Base-by-base conservation (phyloP, 768 basidiomycete genomes). In the Podaxis mareebaensis region DNA sequence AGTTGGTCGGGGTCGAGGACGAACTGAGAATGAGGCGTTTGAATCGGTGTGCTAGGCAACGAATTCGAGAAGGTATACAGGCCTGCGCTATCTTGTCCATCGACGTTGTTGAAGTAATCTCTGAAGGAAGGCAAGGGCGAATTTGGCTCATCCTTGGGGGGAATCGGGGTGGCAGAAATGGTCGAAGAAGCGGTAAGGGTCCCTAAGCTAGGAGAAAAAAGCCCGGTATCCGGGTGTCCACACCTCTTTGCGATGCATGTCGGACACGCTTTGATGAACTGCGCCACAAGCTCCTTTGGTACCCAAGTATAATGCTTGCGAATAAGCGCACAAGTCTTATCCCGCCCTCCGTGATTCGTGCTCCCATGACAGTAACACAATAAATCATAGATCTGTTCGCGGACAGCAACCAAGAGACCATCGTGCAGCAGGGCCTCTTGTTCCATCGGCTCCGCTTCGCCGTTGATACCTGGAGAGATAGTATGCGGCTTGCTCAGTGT, bases 281-380 rank as follows among this genome's bases (percentile, higher is more conserved):
- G 84, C 17, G 89, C 85, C 52, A 93, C 84, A 46, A 95, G 85
- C 69, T 91, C 89, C 75, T 93, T 94, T 15, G 93, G 92, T 28
- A 95, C 84, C 87, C 89, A 93, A 8, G 90, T 88, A 72, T 92
- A 95, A 68, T 84, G 83, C 64, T 84, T 77, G 53, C 89, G 80
- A 42, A 93, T 82, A 61, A 85, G 78, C 2, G 81, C 79, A 61
- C 83, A 85, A 0, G 93, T 95, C 78, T 85, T 90, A 74, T 95
- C 93, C 22, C 92, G 85, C 28, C 92, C 92, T 13, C 86, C 90
- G 69, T 94, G 92, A 10, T 82, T 78, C 57, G 82, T 77, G 53
- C 81, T 79, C 13, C 79, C 83, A 66, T 94, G 93, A 66, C 85
- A 89, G 67, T 88, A 87, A 67, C 87, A 89, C 46, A 95, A 78